Conservation (phyloP, 2,329 filamentous ascomycete genomes). For the Penicillium sp. region DNA sequence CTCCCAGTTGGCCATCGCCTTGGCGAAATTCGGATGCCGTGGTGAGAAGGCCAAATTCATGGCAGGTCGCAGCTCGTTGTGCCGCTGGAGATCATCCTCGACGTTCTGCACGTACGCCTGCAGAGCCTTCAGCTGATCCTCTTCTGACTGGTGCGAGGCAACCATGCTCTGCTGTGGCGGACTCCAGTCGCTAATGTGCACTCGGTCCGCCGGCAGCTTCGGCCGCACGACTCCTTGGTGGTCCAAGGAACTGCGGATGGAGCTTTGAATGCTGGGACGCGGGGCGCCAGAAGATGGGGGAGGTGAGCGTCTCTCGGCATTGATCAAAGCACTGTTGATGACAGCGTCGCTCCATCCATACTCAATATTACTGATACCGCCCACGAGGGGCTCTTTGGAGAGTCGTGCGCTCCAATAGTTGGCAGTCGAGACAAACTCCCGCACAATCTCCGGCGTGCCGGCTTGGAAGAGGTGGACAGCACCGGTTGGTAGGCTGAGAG, state of each 20-base stretch:
- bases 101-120: constrained; percentile 79
- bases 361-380: constrained; percentile 94
- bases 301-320: constrained; percentile 44
- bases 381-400: constrained; percentile 88
- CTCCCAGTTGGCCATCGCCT: constrained; percentile 96
- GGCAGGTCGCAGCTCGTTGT: constrained; percentile 83
- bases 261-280: constrained; percentile 61
- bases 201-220: constrained; percentile 80
- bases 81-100: constrained; percentile 79
- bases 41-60: constrained; percentile 91
- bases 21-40: constrained; percentile 74
- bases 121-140: constrained; percentile 77
- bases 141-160: constrained; percentile 73
- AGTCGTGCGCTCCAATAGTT: constrained; percentile 98
- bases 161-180: constrained; percentile 90
- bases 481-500: constrained; percentile 84
- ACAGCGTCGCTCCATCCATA: constrained; percentile 93
- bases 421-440: constrained; percentile 89
- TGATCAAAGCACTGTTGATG: constrained; percentile 74
- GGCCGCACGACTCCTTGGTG: constrained; percentile 64
- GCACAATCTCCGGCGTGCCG: constrained; percentile 89
- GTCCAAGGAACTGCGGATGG: constrained; percentile 67
- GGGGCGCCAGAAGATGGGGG: constrained; percentile 37
- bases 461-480: constrained; percentile 98
- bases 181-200: constrained; percentile 82